These are phyloP conservation scores for Colletotrichum sp. DNA, from an alignment of 2,329 filamentous ascomycete species.

Conservation along the genomic window DNA sequence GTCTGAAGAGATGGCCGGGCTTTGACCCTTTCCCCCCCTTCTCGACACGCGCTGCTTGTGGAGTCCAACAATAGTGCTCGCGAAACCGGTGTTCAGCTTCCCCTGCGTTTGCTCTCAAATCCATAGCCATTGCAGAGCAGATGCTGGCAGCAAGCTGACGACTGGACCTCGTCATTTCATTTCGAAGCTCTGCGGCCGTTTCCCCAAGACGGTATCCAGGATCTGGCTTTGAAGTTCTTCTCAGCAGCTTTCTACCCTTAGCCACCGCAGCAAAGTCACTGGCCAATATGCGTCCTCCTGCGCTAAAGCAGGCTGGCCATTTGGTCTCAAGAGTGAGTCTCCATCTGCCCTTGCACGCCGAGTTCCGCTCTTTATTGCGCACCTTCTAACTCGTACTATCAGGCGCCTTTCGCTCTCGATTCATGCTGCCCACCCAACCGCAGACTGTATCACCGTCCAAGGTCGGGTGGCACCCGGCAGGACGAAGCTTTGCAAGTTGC, in stretches of 20 bases:
- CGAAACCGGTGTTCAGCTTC: not conserved
- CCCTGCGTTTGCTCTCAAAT: no score
- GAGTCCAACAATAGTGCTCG: not conserved
- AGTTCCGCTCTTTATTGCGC: not conserved
- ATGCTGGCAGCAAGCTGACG: not conserved
- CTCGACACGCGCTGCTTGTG: not conserved
- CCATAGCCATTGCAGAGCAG: not conserved
- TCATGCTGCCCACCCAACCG: slow-evolving; percentile 3
- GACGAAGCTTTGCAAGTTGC: slow-evolving; percentile 13
- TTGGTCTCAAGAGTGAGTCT: slow-evolving; percentile 8
- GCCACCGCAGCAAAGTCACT: not conserved
- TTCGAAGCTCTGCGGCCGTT: not conserved
- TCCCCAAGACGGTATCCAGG: not conserved
- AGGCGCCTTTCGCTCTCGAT: slow-evolving; percentile 9
- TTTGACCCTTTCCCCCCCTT: slow-evolving; percentile 9
- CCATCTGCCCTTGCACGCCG: not conserved
- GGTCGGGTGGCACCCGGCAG: not conserved
- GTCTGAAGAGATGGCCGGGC: slow-evolving; percentile 16
- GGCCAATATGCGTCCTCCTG: slow-evolving; percentile 7
- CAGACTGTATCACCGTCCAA: slow-evolving; percentile 11
- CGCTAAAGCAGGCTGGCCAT: slow-evolving; percentile 9
- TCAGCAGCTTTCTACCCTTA: not conserved
- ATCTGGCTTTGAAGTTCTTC: not conserved
- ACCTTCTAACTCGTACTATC: not conserved
- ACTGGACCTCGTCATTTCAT: not conserved